Conservation (phyloP, 139 green algal genomes). For the Coelastrella sp. region DNA sequence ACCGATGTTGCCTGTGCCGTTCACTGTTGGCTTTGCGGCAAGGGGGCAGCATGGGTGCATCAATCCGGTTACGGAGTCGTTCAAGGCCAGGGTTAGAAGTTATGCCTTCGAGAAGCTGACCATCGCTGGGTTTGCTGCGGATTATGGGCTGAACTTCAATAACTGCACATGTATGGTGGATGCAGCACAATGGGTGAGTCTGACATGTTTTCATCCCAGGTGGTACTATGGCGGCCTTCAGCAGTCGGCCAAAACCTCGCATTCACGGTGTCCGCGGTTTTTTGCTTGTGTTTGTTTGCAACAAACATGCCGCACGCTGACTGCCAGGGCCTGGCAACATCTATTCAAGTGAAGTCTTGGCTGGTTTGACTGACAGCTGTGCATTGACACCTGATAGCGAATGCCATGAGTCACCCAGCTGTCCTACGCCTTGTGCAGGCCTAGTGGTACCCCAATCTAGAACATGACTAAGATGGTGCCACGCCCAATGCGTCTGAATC, state of each 20-base stretch:
- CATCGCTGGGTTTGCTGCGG: neutral
- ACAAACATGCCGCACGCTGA: neutral
- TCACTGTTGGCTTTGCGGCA: neutral
- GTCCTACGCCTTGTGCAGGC: no score
- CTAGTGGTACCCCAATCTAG: neutral
- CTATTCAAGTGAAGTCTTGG: no score
- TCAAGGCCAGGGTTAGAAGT: neutral
- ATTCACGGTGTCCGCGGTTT: neutral
- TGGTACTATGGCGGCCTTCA: no score
- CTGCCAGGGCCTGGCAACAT: neutral
- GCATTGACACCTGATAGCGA: neutral
- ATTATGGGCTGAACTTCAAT: neutral
- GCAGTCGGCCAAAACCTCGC: neutral
- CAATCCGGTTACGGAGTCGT: neutral
- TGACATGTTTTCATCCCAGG: neutral
- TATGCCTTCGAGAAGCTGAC: constrained; percentile 9
- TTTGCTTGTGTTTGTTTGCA: neutral
- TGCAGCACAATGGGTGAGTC: constrained; percentile 8
- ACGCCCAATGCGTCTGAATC: neutral
- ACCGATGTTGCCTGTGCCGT: neutral
- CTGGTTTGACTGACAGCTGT: no score
- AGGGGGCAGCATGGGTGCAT: neutral
- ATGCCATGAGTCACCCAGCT: neutral
- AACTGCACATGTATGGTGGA: constrained; percentile 21
- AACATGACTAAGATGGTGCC: neutral